Evolutionary conservation across 2,329 filamentous ascomycete genomes (phyloP).

Genomic region (Pezizomycotina sp.): DNA sequence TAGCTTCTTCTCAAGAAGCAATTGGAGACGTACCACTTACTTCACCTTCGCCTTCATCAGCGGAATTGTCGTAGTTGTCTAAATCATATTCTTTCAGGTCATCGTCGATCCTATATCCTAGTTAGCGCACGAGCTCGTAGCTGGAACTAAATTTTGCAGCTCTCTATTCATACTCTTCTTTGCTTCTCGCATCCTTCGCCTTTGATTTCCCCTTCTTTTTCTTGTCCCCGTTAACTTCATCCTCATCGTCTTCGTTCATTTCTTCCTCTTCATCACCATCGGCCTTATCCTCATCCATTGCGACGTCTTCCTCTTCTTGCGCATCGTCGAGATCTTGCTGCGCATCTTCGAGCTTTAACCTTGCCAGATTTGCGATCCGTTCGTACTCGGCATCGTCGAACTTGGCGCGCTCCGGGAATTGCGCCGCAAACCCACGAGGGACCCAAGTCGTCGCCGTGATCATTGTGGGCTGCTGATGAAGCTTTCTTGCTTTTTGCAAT

Average conservation of each 20-base stretch:
- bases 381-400: constrained; percentile 61
- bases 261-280: constrained; percentile 26
- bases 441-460: constrained; percentile 64
- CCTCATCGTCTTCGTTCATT: constrained; percentile 14
- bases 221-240: constrained; percentile 9
- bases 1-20: neutral
- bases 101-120: constrained; percentile 41
- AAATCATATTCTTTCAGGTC: constrained; percentile 93
- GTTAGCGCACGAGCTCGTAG: constrained; percentile 5
- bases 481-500: too few relatives aligned
- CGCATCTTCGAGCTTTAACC: constrained; percentile 76
- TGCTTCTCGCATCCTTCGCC: constrained; percentile 26
- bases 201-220: constrained; percentile 20
- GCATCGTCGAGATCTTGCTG: constrained; percentile 69
- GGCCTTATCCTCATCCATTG: constrained; percentile 23
- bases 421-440: constrained; percentile 57
- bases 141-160: too few relatives aligned
- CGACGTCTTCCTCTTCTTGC: constrained; percentile 30
- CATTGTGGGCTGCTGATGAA: constrained; percentile 34
- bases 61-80: constrained; percentile 70
- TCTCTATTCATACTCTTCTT: constrained; percentile 27
- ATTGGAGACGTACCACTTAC: constrained; percentile 25
- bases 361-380: constrained; percentile 57
- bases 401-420: constrained; percentile 57
- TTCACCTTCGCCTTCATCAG: constrained; percentile 44